Base-by-base conservation (phyloP, 495 filamentous ascomycete genomes). In the Penicillium bovifimosum region DNA sequence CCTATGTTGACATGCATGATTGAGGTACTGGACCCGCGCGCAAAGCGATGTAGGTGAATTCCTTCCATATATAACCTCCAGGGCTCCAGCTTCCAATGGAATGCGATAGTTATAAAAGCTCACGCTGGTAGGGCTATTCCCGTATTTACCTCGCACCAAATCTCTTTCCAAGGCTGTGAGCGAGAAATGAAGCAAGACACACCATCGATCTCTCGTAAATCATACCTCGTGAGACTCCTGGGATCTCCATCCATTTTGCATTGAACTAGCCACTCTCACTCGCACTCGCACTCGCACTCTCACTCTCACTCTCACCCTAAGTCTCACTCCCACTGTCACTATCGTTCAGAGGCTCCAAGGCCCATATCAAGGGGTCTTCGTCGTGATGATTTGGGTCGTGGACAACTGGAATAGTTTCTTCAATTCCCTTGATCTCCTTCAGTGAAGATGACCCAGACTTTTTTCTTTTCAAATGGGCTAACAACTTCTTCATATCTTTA, bases 381-480 rank as follows among this genome's bases (percentile, higher is more conserved):
- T n/a, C n/a, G 4, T 62, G 14, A 9, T 53, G 29, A 52, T 63
- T 60, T 10, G 56, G 58, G 28, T 55, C 24, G 10, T 56, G 38
- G 9, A 63, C 54, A 55, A 62, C 54, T 8, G 60, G 63, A 40
- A 68, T 64, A 11, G 36, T 36, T 26, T 64, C 41, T 5, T 57
- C 42, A 18, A 65, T 31, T 0, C 64, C 61, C 10, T 20, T 33
- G 13, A 69, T 17, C n/a, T 57, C 51, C 16, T 54, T 65, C 38
- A 65, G 18, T 1, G 49, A 47, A 4, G 47, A 59, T 2, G 34
- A 44, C 2, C 52, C 55, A 17, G 46, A 50, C 28, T 59, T n/a
- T n/a, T n/a, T n/a, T n/a, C n/a, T n/a, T n/a, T n/a, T n/a, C 13
- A 44, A 50, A 9, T 18, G 26, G 0, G 26, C 46, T 28, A 61